phyloP scores from a whole-genome alignment of 2,329 filamentous ascomycete genomes.

The Aspergillus sclerotialis region DNA sequence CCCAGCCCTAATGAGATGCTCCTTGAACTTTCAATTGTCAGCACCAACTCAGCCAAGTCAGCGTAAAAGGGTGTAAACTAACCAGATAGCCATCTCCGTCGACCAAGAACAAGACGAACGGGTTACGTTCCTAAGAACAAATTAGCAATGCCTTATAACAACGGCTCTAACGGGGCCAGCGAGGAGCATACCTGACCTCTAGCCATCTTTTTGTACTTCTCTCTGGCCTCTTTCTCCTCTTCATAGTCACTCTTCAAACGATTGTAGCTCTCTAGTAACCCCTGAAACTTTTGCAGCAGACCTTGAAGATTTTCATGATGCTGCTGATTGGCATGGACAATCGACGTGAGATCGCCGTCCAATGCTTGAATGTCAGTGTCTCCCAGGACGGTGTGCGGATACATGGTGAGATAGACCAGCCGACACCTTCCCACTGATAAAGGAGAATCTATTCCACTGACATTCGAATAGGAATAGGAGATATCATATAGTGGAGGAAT shows the following conservation, averaged over 20 bases:
- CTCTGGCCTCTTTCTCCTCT: conserved; percentile 47
- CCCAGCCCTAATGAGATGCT: conserved; percentile 41
- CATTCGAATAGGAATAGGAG: neutral
- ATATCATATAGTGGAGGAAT: neutral
- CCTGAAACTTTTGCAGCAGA: conserved; percentile 34
- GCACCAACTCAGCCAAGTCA: conserved; percentile 46
- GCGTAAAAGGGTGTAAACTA: conserved; percentile 5
- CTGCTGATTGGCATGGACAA: conserved; percentile 15
- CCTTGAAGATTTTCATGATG: conserved; percentile 23
- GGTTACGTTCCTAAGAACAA: conserved; percentile 40
- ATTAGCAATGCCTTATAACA: too few relatives aligned
- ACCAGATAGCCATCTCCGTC: conserved; percentile 55
- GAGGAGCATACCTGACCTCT: conserved; percentile 35
- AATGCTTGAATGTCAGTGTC: conserved; percentile 13
- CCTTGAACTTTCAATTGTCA: conserved; percentile 50
- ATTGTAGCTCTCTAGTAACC: conserved; percentile 49
- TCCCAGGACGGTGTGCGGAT: conserved; percentile 9
- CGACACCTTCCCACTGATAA: neutral
- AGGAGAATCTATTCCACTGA: neutral
- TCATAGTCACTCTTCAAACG: conserved; percentile 52
- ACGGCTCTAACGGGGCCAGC: too few relatives aligned
- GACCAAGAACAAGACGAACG: conserved; percentile 55
- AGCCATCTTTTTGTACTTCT: conserved; percentile 50
- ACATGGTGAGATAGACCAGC: neutral
- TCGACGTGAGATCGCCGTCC: conserved; percentile 6